Evolutionary conservation across 129 eudicot genomes (phyloP).

Genomic region (Chrysanthemum makinoi): DNA sequence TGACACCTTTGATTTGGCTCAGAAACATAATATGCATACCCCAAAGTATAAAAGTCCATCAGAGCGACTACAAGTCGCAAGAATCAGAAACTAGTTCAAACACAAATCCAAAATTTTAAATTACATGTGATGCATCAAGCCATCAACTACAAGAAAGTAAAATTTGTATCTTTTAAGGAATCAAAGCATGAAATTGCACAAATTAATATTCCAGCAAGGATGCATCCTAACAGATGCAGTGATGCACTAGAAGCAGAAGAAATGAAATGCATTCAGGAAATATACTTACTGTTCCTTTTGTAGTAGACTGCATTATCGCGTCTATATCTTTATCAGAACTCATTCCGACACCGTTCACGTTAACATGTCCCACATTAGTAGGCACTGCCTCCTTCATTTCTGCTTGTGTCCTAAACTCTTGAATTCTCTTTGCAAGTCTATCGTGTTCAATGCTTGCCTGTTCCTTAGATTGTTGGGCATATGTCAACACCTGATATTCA

Average conservation of each 20-base stretch:
- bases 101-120: neutral
- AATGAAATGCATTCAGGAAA: neutral
- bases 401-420: slow-evolving; percentile 83
- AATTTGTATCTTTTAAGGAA: neutral
- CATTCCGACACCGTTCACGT: slow-evolving; percentile 57
- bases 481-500: slow-evolving; percentile 79
- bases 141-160: neutral
- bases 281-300: slow-evolving; percentile 72
- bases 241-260: slow-evolving; percentile 5
- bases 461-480: slow-evolving; percentile 95
- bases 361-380: slow-evolving; percentile 45
- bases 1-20: too few relatives aligned
- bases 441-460: slow-evolving; percentile 78
- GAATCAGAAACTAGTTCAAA: neutral
- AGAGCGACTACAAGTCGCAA: too few relatives aligned
- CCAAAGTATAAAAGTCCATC: too few relatives aligned
- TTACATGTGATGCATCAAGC: neutral
- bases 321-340: slow-evolving; percentile 68
- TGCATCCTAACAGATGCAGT: neutral
- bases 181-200: neutral
- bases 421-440: slow-evolving; percentile 90
- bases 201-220: neutral
- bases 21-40: too few relatives aligned
- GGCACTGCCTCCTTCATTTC: slow-evolving; percentile 62
- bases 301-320: slow-evolving; percentile 75